Evolutionary conservation across 495 filamentous ascomycete genomes (phyloP).

Genomic region (Pseudotulostoma volvatum): DNA sequence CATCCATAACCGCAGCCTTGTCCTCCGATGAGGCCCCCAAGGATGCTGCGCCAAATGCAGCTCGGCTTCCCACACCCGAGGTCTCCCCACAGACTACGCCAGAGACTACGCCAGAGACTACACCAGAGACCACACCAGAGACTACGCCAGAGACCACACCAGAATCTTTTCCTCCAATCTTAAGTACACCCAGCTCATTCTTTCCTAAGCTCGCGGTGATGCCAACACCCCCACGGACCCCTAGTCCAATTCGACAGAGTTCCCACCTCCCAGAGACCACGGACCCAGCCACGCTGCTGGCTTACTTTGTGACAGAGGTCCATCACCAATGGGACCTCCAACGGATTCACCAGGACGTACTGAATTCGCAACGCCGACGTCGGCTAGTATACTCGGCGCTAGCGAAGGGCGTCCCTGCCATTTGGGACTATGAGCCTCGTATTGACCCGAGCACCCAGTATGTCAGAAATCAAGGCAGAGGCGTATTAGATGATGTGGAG

Average conservation of each 20-base stretch:
- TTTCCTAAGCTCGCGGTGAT: conserved; percentile 20
- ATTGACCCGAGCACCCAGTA: conserved; percentile 59
- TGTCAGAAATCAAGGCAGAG: conserved; percentile 33
- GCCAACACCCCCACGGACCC: conserved; percentile 27
- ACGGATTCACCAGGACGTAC: conserved; percentile 48
- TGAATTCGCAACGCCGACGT: conserved; percentile 54
- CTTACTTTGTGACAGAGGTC: conserved; percentile 49
- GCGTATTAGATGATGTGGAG: conserved; percentile 29
- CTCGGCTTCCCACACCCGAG: conserved; percentile 23
- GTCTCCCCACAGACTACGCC: too few relatives aligned
- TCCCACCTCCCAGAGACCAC: conserved; percentile 21
- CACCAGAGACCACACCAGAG: too few relatives aligned
- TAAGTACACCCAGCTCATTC: conserved; percentile 10
- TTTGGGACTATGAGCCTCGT: conserved; percentile 65
- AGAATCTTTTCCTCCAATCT: conserved; percentile 17
- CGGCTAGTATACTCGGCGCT: conserved; percentile 60
- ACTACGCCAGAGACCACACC: too few relatives aligned
- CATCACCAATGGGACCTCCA: conserved; percentile 56
- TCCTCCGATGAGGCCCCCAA: too few relatives aligned
- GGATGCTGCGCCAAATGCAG: conserved; percentile 6
- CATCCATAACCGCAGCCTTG: conserved; percentile 8
- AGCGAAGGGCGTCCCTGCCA: conserved; percentile 46
- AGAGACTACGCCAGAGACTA: too few relatives aligned
- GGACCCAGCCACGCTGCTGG: conserved; percentile 29
- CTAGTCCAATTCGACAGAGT: conserved; percentile 18